These are phyloP conservation scores for Rhodotorula sp. DNA, from an alignment of 1,284 basidiomycete genomes.

Conservation along the genomic window DNA sequence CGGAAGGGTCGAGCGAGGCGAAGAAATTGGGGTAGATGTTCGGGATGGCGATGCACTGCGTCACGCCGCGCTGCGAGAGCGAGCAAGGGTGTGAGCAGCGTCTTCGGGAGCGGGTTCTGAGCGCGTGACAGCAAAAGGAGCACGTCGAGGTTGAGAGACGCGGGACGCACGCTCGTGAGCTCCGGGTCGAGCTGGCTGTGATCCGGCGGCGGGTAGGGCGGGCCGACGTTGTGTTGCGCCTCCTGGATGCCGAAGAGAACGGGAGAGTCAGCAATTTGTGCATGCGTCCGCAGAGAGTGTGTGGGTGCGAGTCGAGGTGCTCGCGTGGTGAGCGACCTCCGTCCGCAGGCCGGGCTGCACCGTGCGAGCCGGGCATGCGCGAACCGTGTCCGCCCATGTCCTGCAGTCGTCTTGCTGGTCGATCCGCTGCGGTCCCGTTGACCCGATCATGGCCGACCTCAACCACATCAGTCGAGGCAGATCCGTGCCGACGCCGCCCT, in stretches of 20 bases:
- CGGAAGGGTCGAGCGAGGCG: constrained; percentile 17
- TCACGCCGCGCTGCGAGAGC: constrained; percentile 17
- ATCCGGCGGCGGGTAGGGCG: constrained; percentile 27
- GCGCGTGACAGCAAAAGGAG: too few relatives aligned
- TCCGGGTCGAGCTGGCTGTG: constrained; percentile 24
- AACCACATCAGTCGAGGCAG: not conserved
- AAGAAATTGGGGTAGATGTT: constrained; percentile 34
- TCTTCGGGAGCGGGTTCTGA: too few relatives aligned
- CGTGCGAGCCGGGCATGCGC: too few relatives aligned
- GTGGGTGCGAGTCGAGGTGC: not conserved
- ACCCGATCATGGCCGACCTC: not conserved
- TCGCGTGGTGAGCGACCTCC: too few relatives aligned
- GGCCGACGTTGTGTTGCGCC: constrained; percentile 32
- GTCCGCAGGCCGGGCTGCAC: too few relatives aligned
- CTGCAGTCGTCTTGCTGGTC: too few relatives aligned
- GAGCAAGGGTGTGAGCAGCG: not conserved
- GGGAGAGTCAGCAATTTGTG: not conserved
- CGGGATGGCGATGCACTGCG: constrained; percentile 23
- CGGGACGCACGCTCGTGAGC: constrained; percentile 12
- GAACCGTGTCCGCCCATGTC: too few relatives aligned
- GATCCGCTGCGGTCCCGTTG: not conserved
- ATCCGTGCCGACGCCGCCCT: too few relatives aligned
- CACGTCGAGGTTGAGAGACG: too few relatives aligned
- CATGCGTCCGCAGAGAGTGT: not conserved
- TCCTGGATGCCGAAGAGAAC: constrained; percentile 5